Conservation (phyloP, 2,329 filamentous ascomycete genomes). For the Diplodia scrobiculata region DNA sequence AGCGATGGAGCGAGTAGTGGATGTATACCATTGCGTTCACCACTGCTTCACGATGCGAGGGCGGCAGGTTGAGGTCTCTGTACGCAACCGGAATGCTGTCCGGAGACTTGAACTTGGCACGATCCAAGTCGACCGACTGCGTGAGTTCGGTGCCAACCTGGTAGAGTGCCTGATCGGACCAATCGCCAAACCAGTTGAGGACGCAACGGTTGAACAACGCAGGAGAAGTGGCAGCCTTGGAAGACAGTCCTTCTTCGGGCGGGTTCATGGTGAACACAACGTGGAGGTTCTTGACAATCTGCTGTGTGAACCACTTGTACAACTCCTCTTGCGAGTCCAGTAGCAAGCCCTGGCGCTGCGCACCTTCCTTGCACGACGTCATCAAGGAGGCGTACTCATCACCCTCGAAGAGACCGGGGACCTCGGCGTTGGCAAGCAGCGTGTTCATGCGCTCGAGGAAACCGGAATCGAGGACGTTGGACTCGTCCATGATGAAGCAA, state of each 20-base stretch:
- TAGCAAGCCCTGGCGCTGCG: slow-evolving; percentile 90
- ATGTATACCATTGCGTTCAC: slow-evolving; percentile 99
- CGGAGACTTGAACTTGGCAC: slow-evolving; percentile 79
- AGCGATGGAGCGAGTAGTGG: slow-evolving; percentile 87
- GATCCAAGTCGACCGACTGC: slow-evolving; percentile 92
- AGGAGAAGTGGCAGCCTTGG: slow-evolving; percentile 95
- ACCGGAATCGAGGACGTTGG: slow-evolving; percentile 95
- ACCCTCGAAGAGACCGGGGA: slow-evolving; percentile 97
- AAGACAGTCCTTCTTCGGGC: slow-evolving; percentile 89
- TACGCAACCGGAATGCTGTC: slow-evolving; percentile 94
- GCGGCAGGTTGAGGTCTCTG: slow-evolving; percentile 77
- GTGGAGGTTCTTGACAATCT: slow-evolving; percentile 98
- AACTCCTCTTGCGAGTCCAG: slow-evolving; percentile 97
- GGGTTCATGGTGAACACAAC: slow-evolving; percentile 99
- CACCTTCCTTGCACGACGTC: slow-evolving; percentile 98
- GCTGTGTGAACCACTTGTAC: slow-evolving; percentile 99
- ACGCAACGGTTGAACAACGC: slow-evolving; percentile 99
- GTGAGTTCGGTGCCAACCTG: slow-evolving; percentile 96
- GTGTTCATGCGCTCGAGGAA: slow-evolving; percentile 99
- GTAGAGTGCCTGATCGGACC: slow-evolving; percentile 98
- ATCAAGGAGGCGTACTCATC: slow-evolving; percentile 98
- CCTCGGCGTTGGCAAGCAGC: slow-evolving; percentile 96
- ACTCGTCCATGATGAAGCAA: slow-evolving; percentile 99
- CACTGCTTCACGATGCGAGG: slow-evolving; percentile 86
- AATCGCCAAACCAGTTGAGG: slow-evolving; percentile 99